Evolutionary conservation across 2,329 filamentous ascomycete genomes (phyloP).

Genomic region (Alternaria sp.): DNA sequence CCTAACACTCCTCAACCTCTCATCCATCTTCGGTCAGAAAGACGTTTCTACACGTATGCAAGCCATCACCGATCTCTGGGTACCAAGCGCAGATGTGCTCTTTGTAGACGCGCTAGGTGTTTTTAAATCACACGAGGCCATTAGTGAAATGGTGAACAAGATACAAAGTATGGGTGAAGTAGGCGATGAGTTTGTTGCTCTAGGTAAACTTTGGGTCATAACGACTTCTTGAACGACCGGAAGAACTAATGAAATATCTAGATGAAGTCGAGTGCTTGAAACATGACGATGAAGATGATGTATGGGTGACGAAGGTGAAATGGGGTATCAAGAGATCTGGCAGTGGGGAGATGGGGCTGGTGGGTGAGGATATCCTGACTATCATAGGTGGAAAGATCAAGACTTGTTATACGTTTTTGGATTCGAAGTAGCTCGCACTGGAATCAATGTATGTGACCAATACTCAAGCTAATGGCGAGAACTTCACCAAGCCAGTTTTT

Average conservation of each 20-base stretch:
- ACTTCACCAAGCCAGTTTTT: neutral
- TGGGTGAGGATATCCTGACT: conserved; percentile 19
- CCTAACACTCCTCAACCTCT: conserved; percentile 11
- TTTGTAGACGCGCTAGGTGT: neutral
- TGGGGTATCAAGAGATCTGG: conserved; percentile 15
- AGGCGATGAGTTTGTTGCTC: neutral
- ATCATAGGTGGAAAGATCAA: conserved; percentile 15
- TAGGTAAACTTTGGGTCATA: neutral
- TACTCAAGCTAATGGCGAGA: neutral
- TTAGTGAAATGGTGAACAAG: neutral
- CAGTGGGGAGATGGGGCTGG: conserved; percentile 3
- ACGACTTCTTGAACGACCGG: too few relatives aligned
- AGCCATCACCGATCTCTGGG: neutral
- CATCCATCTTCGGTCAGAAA: conserved; percentile 14
- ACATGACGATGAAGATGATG: conserved; percentile 7
- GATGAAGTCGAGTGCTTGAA: conserved; percentile 11
- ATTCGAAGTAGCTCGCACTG: conserved; percentile 2
- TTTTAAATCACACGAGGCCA: neutral
- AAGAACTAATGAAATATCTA: neutral
- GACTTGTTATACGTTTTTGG: conserved; percentile 22
- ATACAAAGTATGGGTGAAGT: neutral
- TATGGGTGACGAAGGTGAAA: conserved; percentile 15
- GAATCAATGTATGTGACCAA: neutral
- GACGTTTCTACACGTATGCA: neutral
- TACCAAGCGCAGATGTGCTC: neutral